Conservation (phyloP, 2,329 filamentous ascomycete genomes). For the Fusarium sterilihyphosum region DNA sequence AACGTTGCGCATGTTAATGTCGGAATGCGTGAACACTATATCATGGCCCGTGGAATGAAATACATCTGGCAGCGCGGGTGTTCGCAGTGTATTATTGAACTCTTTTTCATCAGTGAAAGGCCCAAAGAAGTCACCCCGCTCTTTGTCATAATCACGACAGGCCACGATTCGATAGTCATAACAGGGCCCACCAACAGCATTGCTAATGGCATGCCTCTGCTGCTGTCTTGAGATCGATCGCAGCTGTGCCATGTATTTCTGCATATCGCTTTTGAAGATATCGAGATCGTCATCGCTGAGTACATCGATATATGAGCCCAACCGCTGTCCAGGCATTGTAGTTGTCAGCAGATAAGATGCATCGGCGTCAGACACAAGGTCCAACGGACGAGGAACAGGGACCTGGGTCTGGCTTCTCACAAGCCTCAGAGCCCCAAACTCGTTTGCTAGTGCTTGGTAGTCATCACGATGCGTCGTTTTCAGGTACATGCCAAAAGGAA, state of each 20-base stretch:
- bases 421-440: background rate
- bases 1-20: slow-evolving; percentile 45
- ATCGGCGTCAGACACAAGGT: background rate
- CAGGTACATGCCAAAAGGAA: slow-evolving; percentile 8
- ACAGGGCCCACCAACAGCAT: background rate
- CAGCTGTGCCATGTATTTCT: background rate
- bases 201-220: background rate
- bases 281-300: background rate
- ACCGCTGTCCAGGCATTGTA: background rate
- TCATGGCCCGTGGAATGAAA: slow-evolving; percentile 1
- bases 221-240: background rate
- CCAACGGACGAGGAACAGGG: background rate
- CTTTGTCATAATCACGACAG: background rate
- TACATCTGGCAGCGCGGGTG: background rate
- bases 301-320: background rate
- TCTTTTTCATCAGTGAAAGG: slow-evolving; percentile 18
- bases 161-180: background rate
- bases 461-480: background rate
- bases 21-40: slow-evolving; percentile 56
- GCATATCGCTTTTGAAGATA: background rate
- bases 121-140: background rate
- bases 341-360: background rate
- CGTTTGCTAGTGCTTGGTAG: background rate
- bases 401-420: background rate
- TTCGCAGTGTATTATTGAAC: slow-evolving; percentile 12